Base-by-base conservation (phyloP, 140 eudicot genomes). In the Cichorium intybus region DNA sequence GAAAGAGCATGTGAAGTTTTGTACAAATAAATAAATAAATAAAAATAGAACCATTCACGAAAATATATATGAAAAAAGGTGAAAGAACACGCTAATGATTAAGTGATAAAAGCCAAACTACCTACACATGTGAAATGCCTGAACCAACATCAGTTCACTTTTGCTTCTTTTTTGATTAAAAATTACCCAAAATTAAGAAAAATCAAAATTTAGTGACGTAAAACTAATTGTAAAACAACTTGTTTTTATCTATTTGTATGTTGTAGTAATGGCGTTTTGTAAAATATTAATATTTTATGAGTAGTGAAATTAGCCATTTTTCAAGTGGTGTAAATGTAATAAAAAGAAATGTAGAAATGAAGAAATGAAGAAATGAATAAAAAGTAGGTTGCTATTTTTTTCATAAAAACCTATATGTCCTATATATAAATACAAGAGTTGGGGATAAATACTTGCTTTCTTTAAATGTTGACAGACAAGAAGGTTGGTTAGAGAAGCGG, bases 401-500 rank as follows among this genome's bases (percentile, higher is more conserved):
- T n/a, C n/a, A n/a, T n/a, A n/a, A n/a, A n/a, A n/a, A n/a, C n/a
- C n/a, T 34, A 66, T 16, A 57, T 23, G 10, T 20, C 7, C 2
- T 43, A 33, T 53, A 59, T 27, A 46, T 53, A 59, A 26, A 46
- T 29, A 56, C 66, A 69, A 47, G 10, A 35, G 14, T 9, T 5
- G 18, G 41, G 41, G 11, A 26, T 49, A 68, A 68, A 27, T 75
- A 10, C 29, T 34, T 46, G 28, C 39, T 51, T 20, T 22, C 60
- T 45, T 73, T 64, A 60, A 43, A 74, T 74, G 69, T 34, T 27
- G 74, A 66, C 52, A 48, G 75, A 75, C 80, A 75, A 62, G 66
- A 75, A 68, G 75, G 75, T 68, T 75, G 75, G 71, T 68, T 63
- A 15, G 26, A 26, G 22, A 60, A 68, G 63, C 27, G 15, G 47